phyloP scores from a whole-genome alignment of 106 monocot genomes.

The Xerophyta viscosa region DNA sequence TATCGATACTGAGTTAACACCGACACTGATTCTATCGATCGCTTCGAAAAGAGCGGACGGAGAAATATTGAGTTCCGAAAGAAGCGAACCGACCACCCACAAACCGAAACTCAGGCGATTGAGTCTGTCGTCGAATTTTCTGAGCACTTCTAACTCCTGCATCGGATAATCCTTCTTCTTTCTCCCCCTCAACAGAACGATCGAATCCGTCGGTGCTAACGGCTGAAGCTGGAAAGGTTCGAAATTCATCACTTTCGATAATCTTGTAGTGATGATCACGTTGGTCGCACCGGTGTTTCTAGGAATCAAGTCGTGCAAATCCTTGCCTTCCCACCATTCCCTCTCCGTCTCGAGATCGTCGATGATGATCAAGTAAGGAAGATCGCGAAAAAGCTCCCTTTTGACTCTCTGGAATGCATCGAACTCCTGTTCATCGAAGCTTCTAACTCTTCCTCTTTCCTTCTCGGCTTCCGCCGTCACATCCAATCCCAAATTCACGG shows the following conservation, averaged over 20 bases:
- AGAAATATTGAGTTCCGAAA: constrained; percentile 43
- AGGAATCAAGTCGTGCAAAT: constrained; percentile 80
- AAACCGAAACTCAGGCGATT: constrained; percentile 55
- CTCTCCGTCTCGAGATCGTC: constrained; percentile 86
- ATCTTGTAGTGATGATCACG: constrained; percentile 66
- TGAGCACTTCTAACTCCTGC: constrained; percentile 38
- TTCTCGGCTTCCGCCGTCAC: constrained; percentile 82
- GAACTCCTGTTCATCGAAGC: constrained; percentile 86
- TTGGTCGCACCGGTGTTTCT: constrained; percentile 83
- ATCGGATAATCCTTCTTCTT: constrained; percentile 45
- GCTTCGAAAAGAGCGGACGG: constrained; percentile 58
- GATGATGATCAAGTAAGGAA: constrained; percentile 75
- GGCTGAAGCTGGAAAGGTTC: constrained; percentile 63
- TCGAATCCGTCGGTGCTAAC: constrained; percentile 44
- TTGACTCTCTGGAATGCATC: constrained; percentile 84
- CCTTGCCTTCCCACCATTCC: constrained; percentile 98
- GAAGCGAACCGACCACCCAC: constrained; percentile 50
- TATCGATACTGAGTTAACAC: constrained; percentile 11
- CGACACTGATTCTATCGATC: constrained; percentile 36
- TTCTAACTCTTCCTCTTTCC: constrained; percentile 61
- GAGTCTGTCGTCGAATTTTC: constrained; percentile 44
- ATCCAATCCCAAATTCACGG: constrained; percentile 57
- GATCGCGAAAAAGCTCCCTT: constrained; percentile 78
- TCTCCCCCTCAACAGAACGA: constrained; percentile 42
- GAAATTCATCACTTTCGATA: constrained; percentile 63